A percentile compares a stretch with the other conserved stretches of the same genome.
Conservation (phyloP, 2,329 filamentous ascomycete species). For the Metarhizium album region DNA sequence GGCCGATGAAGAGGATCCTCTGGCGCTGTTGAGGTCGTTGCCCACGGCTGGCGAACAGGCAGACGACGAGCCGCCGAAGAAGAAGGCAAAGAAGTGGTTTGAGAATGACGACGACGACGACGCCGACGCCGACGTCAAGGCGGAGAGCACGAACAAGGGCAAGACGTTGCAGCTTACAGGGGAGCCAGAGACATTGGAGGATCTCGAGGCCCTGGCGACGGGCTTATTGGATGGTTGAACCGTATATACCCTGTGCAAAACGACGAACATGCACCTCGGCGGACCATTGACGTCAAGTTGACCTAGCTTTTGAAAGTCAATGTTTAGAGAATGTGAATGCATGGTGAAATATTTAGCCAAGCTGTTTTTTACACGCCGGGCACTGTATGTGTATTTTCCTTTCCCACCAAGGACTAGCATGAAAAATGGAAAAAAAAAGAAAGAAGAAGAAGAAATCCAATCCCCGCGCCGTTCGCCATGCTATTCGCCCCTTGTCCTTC, state of each 20-base stretch:
- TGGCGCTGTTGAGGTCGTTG: constrained; percentile 47
- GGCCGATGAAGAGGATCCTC: constrained; percentile 36
- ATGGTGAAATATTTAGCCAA: not conserved
- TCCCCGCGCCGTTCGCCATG: not conserved
- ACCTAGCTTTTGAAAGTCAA: not conserved
- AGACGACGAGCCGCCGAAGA: constrained; percentile 28
- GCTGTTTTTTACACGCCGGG: not conserved
- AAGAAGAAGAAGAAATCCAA: constrained; percentile 4
- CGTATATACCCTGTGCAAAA: not conserved
- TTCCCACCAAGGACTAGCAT: not conserved
- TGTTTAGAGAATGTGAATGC: not conserved
- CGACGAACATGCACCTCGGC: not conserved
- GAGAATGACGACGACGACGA: constrained; percentile 60
- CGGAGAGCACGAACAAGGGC: constrained; percentile 29
- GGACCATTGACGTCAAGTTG: not conserved
- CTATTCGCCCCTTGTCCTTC: not conserved
- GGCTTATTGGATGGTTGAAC: constrained; percentile 49
- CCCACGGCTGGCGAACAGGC: constrained; percentile 32
- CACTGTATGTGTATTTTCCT: not conserved
- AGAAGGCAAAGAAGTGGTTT: constrained; percentile 70
- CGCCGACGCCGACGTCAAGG: constrained; percentile 35
- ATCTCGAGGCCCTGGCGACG: constrained; percentile 66
- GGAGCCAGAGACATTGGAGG: constrained; percentile 69
- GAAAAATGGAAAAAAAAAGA: not conserved
- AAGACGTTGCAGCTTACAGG: constrained; percentile 51